phyloP scores from a whole-genome alignment of 495 filamentous ascomycete genomes.

The Xylaria palmicola region DNA sequence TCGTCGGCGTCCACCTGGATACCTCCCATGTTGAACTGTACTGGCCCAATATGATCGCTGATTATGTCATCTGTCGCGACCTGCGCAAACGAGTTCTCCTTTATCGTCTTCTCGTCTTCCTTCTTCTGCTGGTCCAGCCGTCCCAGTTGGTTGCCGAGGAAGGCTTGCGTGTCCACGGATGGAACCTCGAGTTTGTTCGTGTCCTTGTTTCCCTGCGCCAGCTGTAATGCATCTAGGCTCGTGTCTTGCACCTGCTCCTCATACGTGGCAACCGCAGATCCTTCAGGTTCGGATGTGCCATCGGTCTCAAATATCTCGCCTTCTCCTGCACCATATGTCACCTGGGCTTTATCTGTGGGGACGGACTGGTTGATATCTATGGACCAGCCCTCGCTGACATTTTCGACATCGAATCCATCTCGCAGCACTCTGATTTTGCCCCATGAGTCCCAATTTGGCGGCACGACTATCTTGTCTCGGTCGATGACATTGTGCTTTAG shows the following conservation, averaged over 20 bases:
- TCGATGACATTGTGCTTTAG: conserved; percentile 96
- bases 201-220: conserved; percentile 48
- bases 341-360: conserved; percentile 31
- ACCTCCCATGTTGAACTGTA: conserved; percentile 96
- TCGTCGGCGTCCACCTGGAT: conserved; percentile 97
- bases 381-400: conserved; percentile 78
- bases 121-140: conserved; percentile 66
- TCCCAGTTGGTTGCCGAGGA: conserved; percentile 72
- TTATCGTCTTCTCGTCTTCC: conserved; percentile 59
- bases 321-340: conserved; percentile 6
- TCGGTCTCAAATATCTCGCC: conserved; percentile 12
- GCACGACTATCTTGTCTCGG: conserved; percentile 89
- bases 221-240: conserved; percentile 57
- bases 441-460: conserved; percentile 98
- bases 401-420: conserved; percentile 94
- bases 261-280: conserved; percentile 67
- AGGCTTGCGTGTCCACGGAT: conserved; percentile 73
- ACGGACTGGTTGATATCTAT: conserved; percentile 68
- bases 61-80: conserved; percentile 57
- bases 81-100: conserved; percentile 48
- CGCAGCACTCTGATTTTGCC: conserved; percentile 91
- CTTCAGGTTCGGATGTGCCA: conserved; percentile 32
- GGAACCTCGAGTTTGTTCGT: conserved; percentile 63
- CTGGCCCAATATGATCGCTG: conserved; percentile 88
- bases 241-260: conserved; percentile 78